phyloP scores from a whole-genome alignment of 176 grass and related monocot genomes.

The Poa pratensis region DNA sequence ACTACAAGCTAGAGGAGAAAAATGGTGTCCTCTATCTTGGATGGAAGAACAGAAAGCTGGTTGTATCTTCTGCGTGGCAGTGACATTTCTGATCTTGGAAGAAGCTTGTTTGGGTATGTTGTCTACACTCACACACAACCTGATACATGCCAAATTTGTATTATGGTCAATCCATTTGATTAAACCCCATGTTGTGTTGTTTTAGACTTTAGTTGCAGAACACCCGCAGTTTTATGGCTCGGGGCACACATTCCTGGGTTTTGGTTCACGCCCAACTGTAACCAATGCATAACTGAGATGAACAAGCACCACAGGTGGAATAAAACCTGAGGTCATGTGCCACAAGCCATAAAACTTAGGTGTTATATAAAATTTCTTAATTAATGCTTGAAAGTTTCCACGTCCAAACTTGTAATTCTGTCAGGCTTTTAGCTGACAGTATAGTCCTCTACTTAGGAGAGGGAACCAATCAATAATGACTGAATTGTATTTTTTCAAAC shows the following conservation, averaged over 20 bases:
- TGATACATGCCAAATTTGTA: constrained; percentile 16
- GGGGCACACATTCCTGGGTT: background rate
- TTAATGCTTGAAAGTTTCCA: constrained; percentile 13
- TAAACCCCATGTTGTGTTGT: constrained; percentile 3
- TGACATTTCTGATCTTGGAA: constrained; percentile 39
- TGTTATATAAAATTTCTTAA: background rate
- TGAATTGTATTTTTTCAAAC: background rate
- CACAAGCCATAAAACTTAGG: background rate
- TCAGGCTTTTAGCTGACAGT: background rate
- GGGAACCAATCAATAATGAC: constrained; percentile 1
- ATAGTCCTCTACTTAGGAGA: background rate
- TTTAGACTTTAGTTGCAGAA: background rate
- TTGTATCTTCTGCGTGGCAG: constrained; percentile 63
- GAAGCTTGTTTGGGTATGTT: constrained; percentile 52
- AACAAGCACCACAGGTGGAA: background rate
- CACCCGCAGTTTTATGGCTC: background rate
- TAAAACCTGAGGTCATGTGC: background rate
- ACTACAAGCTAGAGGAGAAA: constrained; percentile 57
- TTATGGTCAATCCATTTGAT: constrained; percentile 4
- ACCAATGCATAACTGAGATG: background rate
- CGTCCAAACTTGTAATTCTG: background rate
- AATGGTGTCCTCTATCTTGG: constrained; percentile 60
- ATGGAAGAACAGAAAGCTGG: constrained; percentile 63
- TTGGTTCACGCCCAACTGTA: background rate
- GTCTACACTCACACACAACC: constrained; percentile 10